Evolutionary conservation across 805 yeast species (phyloP), one percentile per base, ranked within the genome.

Genomic region (Myxozyma monticola): DNA sequence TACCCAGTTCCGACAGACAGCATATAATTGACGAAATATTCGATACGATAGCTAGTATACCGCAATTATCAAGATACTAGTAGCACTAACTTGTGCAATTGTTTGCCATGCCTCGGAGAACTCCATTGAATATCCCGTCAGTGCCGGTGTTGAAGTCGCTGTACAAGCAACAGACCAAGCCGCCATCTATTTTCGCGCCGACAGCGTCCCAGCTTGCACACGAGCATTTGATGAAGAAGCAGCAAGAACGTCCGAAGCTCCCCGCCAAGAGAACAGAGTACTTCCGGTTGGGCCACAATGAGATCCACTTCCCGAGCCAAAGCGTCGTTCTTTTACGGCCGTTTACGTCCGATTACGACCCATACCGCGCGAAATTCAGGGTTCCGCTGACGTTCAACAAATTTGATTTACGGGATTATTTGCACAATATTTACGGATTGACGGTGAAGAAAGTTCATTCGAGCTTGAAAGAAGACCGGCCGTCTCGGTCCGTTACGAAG

Each of bases 331-430:
- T 91, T 28, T 71, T 93, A 56, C 79, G 96, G 65, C 96, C 97
- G n/a, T 40, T 40, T 34, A n/a, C 47, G 30, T 20, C 42, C 22
- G 56, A 54, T 37, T 53, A 53, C 46, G 44, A 54, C 14, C 99
- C 99, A 41, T 90, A 86, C 71, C 97, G 89, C 70, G 98, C 98
- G 42, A 89, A 88, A 68, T 93, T 93, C 70, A 80, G 87, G 57
- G 99, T 95, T 17, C 99, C 99, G 14, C 81, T 85, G 64, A 80
- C 87, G 48, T 90, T 93, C 76, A 93, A 93, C 74, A 91, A 90
- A 68, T 75, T 93, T 72, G 98, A 91, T 68, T 76, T 93, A 55
- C 80, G 99, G 68, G 99, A 93, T 71, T 93, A 93, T 65, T 75
- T 93, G 56, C 93, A 83, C 79, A 82, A 90, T 62, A 74, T 93